A percentile compares a stretch with the other conserved stretches of the same genome.
These are phyloP conservation scores for Coemansia umbellata DNA, from an alignment of 192 early-diverging fungal genomes.

Conservation along the genomic window DNA sequence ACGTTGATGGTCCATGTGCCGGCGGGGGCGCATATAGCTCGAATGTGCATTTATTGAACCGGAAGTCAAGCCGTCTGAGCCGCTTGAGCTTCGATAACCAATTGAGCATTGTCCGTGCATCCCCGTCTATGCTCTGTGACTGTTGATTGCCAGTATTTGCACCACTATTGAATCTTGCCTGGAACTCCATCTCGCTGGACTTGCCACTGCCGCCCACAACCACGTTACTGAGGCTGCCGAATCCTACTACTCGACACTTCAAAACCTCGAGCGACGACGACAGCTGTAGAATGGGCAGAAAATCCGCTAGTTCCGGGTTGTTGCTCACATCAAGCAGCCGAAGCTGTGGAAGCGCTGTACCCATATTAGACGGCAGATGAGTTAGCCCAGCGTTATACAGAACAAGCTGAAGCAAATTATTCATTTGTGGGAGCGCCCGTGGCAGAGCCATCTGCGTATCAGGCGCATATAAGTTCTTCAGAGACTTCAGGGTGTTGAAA, in stretches of 20 bases:
- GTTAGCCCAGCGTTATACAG: constrained; percentile 33
- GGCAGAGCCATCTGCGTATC: constrained; percentile 38
- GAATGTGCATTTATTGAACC: constrained; percentile 38
- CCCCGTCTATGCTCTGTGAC: neutral
- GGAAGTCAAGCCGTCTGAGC: constrained; percentile 31
- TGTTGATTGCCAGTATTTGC: neutral
- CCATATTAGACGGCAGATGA: constrained; percentile 35
- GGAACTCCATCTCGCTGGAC: constrained; percentile 7
- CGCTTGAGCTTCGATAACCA: constrained; percentile 22
- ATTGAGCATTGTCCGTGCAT: constrained; percentile 12
- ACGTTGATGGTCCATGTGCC: neutral
- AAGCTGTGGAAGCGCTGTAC: constrained; percentile 33
- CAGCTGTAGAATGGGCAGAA: constrained; percentile 31
- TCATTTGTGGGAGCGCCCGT: constrained; percentile 25
- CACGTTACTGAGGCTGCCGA: constrained; percentile 8
- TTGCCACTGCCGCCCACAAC: neutral
- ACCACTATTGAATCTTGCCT: constrained; percentile 4
- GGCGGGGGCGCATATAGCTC: constrained; percentile 38
- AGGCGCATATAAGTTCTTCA: constrained; percentile 49
- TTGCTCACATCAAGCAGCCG: constrained; percentile 43
- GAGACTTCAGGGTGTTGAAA: constrained; percentile 22
- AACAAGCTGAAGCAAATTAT: constrained; percentile 34
- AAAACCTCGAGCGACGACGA: constrained; percentile 35
- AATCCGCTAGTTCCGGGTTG: constrained; percentile 36
- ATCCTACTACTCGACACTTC: constrained; percentile 35